Evolutionary conservation across 2,329 filamentous ascomycete species (phyloP).

Genomic region (Aspergillus fumigatus): DNA sequence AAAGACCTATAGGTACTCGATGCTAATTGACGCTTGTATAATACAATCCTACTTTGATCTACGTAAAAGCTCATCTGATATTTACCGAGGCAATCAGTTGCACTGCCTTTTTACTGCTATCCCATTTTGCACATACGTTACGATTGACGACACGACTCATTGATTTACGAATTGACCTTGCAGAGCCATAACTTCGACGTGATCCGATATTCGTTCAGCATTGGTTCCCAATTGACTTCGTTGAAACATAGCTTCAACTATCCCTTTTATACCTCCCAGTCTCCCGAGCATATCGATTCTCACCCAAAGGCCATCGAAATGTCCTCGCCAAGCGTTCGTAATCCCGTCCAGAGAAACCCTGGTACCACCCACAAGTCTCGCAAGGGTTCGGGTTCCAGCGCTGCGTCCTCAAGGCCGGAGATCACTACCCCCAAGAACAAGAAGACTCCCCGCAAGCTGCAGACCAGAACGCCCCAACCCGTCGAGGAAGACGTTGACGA

Average conservation of each 20-base stretch:
- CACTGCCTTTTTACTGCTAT: not conserved
- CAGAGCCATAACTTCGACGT: not conserved
- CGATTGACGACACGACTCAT: not conserved
- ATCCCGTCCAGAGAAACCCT: not conserved
- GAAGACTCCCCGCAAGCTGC: constrained; percentile 22
- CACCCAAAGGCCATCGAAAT: not conserved
- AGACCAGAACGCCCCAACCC: constrained; percentile 17
- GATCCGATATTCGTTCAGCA: not conserved
- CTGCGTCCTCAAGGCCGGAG: constrained; percentile 9
- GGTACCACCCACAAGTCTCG: constrained; percentile 16
- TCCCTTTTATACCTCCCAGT: not conserved
- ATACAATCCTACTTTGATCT: not conserved
- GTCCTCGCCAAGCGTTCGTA: not conserved
- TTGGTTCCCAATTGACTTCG: not conserved
- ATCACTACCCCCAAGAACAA: constrained; percentile 13
- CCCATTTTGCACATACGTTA: not conserved
- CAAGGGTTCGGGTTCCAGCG: constrained; percentile 18
- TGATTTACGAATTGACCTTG: not conserved
- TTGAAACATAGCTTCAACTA: not conserved
- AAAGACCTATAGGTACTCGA: not conserved
- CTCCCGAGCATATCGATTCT: not conserved
- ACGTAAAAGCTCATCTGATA: not conserved
- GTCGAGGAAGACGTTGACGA: constrained; percentile 16
- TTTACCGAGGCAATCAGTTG: not conserved
- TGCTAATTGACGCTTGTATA: not conserved